A percentile compares a stretch with the other conserved stretches of the same genome.
Conservation (phyloP, 192 early-diverging fungal genomes). For the Linnemannia schmuckeri region DNA sequence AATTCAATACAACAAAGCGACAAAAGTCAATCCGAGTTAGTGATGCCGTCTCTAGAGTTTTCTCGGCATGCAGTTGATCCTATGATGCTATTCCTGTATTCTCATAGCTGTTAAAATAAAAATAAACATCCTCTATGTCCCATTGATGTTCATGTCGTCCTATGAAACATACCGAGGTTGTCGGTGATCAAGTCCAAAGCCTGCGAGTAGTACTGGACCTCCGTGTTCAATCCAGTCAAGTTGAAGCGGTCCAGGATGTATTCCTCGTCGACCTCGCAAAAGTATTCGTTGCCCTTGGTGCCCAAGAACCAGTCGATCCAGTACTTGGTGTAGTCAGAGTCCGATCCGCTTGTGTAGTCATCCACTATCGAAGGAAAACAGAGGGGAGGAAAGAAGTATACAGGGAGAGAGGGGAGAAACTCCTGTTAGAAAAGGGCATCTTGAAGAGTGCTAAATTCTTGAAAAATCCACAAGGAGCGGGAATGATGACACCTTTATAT, state of each 20-base stretch:
- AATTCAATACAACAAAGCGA: not conserved
- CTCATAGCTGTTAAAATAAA: not conserved
- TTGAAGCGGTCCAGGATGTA: slow-evolving; percentile 98
- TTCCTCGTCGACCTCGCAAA: slow-evolving; percentile 98
- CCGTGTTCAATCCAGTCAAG: slow-evolving; percentile 90
- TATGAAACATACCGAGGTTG: slow-evolving; percentile 67
- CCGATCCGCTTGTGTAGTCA: slow-evolving; percentile 70
- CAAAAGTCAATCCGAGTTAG: not conserved
- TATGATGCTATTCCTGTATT: not conserved
- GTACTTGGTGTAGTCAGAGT: slow-evolving; percentile 78
- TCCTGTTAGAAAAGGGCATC: not conserved
- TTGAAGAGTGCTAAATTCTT: not conserved
- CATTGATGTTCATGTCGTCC: not conserved
- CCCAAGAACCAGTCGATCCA: slow-evolving; percentile 97
- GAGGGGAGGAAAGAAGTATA: not conserved
- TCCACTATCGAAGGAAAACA: slow-evolving; percentile 56
- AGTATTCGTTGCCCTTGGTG: slow-evolving; percentile 96
- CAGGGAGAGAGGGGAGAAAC: not conserved
- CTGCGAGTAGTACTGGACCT: slow-evolving; percentile 91
- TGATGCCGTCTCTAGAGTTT: not conserved
- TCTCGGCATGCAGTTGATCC: not conserved
- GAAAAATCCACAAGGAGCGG: not conserved
- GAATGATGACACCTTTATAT: not conserved
- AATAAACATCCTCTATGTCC: not conserved
- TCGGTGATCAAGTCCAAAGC: slow-evolving; percentile 96